Evolutionary conservation across 306 rosid genomes (phyloP).

Genomic region (Neltuma alba): DNA sequence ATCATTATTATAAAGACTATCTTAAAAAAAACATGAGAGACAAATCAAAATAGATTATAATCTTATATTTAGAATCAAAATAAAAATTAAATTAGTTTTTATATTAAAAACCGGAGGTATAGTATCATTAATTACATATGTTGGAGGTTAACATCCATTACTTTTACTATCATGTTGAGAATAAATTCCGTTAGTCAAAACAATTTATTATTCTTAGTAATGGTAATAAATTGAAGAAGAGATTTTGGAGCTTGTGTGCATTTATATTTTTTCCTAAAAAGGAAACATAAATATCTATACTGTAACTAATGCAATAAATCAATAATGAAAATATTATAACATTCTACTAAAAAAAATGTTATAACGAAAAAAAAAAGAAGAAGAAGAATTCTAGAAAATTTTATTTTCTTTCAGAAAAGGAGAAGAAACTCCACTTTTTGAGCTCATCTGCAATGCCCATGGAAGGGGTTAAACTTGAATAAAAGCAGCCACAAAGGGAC

Average conservation of each 20-base stretch:
- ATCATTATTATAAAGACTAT: too few species aligned
- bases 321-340: background rate
- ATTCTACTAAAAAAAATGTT: too few species aligned
- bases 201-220: background rate
- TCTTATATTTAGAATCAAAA: too few species aligned
- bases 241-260: background rate
- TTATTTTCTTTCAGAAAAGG: background rate
- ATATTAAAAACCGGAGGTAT: too few species aligned
- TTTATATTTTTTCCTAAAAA: background rate
- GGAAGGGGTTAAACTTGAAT: background rate
- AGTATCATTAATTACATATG: background rate
- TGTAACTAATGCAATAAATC: too few species aligned
- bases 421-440: background rate
- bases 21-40: too few species aligned
- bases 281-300: background rate
- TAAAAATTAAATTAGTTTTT: too few species aligned
- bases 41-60: too few species aligned
- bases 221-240: background rate
- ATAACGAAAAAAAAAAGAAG: too few species aligned
- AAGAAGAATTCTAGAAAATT: too few species aligned
- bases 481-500: constrained; percentile 46
- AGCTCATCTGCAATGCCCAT: constrained; percentile 5
- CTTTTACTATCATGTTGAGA: background rate
- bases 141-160: background rate
- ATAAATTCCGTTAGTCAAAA: background rate